phyloP scores from a whole-genome alignment of 2,329 filamentous ascomycete genomes.

The Beauveria asiatica region DNA sequence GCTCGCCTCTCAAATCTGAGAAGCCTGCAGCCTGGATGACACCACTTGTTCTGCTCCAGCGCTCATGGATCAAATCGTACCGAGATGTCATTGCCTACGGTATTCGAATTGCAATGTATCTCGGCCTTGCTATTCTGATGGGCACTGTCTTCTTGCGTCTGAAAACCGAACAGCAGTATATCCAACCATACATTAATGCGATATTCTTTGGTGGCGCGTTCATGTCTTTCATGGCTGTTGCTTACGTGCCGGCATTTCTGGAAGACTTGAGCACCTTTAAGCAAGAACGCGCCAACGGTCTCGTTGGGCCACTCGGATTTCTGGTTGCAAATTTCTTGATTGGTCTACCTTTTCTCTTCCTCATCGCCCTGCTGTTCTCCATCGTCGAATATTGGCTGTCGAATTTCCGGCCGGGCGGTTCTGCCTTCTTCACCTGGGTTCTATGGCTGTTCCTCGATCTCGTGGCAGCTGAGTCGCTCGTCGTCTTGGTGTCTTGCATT shows the following conservation, averaged over 20 bases:
- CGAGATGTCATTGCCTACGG: slow-evolving; percentile 79
- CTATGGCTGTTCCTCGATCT: slow-evolving; percentile 83
- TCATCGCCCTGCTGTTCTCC: slow-evolving; percentile 69
- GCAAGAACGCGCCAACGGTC: slow-evolving; percentile 73
- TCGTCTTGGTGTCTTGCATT: slow-evolving; percentile 64
- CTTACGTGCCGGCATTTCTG: slow-evolving; percentile 76
- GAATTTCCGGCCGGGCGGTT: slow-evolving; percentile 58
- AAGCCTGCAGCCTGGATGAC: slow-evolving; percentile 41
- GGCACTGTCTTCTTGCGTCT: slow-evolving; percentile 80
- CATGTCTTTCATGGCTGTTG: slow-evolving; percentile 75
- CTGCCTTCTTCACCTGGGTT: slow-evolving; percentile 67
- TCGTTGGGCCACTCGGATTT: slow-evolving; percentile 67
- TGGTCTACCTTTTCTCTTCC: slow-evolving; percentile 71
- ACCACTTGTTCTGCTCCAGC: slow-evolving; percentile 60
- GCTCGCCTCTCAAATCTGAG: slow-evolving; percentile 17
- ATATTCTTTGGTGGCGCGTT: slow-evolving; percentile 70
- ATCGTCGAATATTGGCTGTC: slow-evolving; percentile 71
- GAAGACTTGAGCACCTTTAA: slow-evolving; percentile 66
- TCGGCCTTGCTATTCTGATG: slow-evolving; percentile 71
- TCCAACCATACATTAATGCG: slow-evolving; percentile 75
- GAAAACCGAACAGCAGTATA: slow-evolving; percentile 57
- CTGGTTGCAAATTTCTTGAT: slow-evolving; percentile 74
- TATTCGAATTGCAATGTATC: slow-evolving; percentile 75
- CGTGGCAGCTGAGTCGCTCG: slow-evolving; percentile 71
- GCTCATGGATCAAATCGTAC: slow-evolving; percentile 75